Evolutionary conservation across 495 filamentous ascomycete genomes (phyloP), one percentile per base, ranked within the genome.

Genomic region (Collariella sp.): DNA sequence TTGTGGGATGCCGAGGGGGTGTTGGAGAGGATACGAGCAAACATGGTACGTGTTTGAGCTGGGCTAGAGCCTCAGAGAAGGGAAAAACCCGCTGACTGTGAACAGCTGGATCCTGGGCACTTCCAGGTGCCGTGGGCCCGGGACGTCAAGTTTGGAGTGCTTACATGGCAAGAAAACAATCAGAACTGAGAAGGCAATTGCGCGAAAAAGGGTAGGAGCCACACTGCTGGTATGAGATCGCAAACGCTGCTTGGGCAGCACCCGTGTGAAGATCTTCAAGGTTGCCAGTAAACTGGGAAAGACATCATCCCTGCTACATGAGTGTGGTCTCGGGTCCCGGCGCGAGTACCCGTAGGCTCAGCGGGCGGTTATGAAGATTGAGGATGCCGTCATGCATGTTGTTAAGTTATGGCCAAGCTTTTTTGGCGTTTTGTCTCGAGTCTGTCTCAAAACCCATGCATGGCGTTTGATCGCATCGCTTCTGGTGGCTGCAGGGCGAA

Each of bases 391-490:
- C n/a, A n/a, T n/a, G n/a, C n/a, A n/a, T 19, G 54, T 10, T 22
- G 4, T 18, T 19, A 45, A 1, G 44, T 46, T 9, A n/a, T 55
- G 33, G 50, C 31, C 49, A 54, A 55, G 52, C 44, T 12, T 43
- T 42, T 43, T 31, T 50, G 26, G 47, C 36, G 43, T 38, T 43
- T 40, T 42, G 64, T 67, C 62, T 67, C 64, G 60, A 44, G 35
- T 57, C 33, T 55, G 64, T 67, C 60, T 65, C 64, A 65, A 53
- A 52, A 16, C 50, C 55, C 41, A 29, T 50, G 22, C 20, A 23
- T 50, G 45, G 41, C 40, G 63, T 66, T 66, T 66, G 63, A 66
- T 62, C 51, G 26, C 42, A 34, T 56, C 61, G 43, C 55, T 58
- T 56, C 54, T 19, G 62, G 56, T 53, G 34, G 64, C 59, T 57